phyloP scores from a whole-genome alignment of 495 filamentous ascomycete species.

The Neurospora sp. region DNA sequence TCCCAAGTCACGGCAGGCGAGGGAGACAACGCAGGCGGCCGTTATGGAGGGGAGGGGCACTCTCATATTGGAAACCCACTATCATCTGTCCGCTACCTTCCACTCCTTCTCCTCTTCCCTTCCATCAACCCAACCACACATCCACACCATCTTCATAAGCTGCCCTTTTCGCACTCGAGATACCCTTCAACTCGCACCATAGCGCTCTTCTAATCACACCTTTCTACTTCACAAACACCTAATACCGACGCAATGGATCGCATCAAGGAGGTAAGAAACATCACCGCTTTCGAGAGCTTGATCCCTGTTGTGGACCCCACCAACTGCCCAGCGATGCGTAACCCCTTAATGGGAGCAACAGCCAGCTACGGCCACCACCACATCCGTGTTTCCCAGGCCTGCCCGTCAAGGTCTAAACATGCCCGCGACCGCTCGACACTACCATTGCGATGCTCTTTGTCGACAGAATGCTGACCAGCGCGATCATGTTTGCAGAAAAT shows the following conservation, averaged over 20 bases:
- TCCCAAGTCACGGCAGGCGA: background rate
- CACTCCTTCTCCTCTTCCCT: constrained; percentile 8
- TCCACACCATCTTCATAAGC: constrained; percentile 9
- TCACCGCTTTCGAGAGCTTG: constrained; percentile 21
- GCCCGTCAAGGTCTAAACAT: background rate
- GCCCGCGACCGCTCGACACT: background rate
- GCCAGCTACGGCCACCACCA: background rate
- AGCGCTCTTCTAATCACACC: constrained; percentile 7
- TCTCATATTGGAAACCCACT: constrained; percentile 19
- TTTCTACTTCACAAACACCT: constrained; percentile 5
- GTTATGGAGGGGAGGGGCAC: constrained; percentile 20
- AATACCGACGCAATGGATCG: constrained; percentile 45
- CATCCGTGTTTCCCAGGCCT: background rate
- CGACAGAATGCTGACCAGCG: constrained; percentile 13
- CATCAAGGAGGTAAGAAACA: constrained; percentile 66
- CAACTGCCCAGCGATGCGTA: constrained; percentile 17
- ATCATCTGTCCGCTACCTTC: constrained; percentile 11
- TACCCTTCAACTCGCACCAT: background rate
- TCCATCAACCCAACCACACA: constrained; percentile 9
- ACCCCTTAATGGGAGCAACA: constrained; percentile 1
- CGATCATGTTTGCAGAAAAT: constrained; percentile 57
- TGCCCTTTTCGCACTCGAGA: background rate
- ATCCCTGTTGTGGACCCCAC: constrained; percentile 32
- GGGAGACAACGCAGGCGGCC: constrained; percentile 7
- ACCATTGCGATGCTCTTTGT: background rate